Evolutionary conservation across 495 filamentous ascomycete species (phyloP).

Genomic region (Penicillium argentinense): DNA sequence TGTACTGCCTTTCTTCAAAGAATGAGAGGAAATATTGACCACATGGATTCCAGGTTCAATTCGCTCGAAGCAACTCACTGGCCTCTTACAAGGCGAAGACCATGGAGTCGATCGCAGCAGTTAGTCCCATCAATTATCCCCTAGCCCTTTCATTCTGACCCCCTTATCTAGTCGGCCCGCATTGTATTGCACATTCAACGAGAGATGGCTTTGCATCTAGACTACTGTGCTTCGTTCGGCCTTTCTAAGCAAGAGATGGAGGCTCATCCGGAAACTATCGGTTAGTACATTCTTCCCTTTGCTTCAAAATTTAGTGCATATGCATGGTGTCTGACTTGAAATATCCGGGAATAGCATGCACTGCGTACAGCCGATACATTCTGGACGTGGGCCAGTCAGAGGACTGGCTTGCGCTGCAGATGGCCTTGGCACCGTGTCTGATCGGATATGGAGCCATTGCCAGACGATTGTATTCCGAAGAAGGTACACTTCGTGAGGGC

Average conservation of each 20-base stretch:
- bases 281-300: conserved; percentile 34
- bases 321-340: conserved; percentile 31
- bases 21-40: too few species aligned
- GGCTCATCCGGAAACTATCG: conserved; percentile 67
- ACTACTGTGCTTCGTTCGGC: conserved; percentile 78
- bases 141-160: neutral
- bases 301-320: too few species aligned
- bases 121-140: conserved; percentile 31
- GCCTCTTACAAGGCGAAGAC: conserved; percentile 77
- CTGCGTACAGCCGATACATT: conserved; percentile 66
- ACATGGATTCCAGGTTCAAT: conserved; percentile 63
- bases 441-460: conserved; percentile 84
- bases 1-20: neutral
- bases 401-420: conserved; percentile 80
- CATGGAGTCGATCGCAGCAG: conserved; percentile 69
- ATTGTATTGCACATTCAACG: conserved; percentile 73
- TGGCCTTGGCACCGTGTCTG: conserved; percentile 81
- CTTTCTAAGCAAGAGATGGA: conserved; percentile 76
- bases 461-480: conserved; percentile 58
- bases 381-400: conserved; percentile 85
- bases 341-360: conserved; percentile 37
- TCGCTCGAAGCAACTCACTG: conserved; percentile 79
- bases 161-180: conserved; percentile 56
- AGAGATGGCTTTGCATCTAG: conserved; percentile 77
- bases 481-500: conserved; percentile 54